Conservation (phyloP, 106 monocot species). For the Vanilla planifolia region DNA sequence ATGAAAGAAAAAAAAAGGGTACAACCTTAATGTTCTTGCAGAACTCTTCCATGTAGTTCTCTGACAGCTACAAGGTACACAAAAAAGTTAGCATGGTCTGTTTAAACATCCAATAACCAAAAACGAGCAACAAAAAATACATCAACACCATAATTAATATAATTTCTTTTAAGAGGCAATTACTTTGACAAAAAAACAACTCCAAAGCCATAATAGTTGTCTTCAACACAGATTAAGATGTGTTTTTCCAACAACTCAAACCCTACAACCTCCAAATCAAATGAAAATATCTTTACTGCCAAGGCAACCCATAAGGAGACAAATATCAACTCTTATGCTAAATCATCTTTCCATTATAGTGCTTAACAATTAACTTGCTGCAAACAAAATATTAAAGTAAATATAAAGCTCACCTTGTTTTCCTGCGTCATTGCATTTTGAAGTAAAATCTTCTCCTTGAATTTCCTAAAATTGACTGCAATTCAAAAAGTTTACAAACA, state of each 20-base stretch:
- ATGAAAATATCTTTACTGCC: too few species aligned
- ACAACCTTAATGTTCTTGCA: slow-evolving; percentile 75
- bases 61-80: slow-evolving; percentile 38
- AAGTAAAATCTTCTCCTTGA: slow-evolving; percentile 64
- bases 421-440: slow-evolving; percentile 37
- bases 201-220: too few species aligned
- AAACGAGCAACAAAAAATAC: too few species aligned
- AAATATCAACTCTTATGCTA: not conserved
- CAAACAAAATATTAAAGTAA: not conserved
- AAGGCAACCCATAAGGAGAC: too few species aligned
- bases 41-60: slow-evolving; percentile 79
- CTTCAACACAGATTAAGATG: too few species aligned
- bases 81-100: slow-evolving; percentile 7
- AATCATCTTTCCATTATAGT: not conserved
- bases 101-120: too few species aligned
- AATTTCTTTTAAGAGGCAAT: too few species aligned
- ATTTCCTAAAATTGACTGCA: slow-evolving; percentile 88
- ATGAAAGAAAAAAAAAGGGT: not conserved
- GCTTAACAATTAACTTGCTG: not conserved
- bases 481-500: not conserved
- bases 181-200: too few species aligned
- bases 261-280: too few species aligned
- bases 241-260: too few species aligned
- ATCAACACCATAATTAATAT: too few species aligned
- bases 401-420: slow-evolving; percentile 49